Evolutionary conservation across 2,329 filamentous ascomycete genomes (phyloP).

Genomic region (Curvularia eragrostidis): DNA sequence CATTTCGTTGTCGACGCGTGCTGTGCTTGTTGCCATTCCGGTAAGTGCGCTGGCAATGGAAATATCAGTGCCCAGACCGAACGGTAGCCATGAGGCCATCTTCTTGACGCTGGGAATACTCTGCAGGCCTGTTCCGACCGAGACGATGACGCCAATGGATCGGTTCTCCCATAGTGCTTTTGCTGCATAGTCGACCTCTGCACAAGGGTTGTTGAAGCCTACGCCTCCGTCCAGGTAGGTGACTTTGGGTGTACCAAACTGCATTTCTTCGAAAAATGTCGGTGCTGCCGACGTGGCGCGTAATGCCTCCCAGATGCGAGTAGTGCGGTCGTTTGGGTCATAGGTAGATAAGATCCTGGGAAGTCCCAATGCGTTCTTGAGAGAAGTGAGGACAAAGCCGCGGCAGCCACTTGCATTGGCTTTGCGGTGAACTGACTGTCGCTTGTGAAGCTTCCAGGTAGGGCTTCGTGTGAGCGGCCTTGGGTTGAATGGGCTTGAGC

Average conservation of each 20-base stretch:
- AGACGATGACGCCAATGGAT: constrained; percentile 50
- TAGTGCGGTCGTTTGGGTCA: constrained; percentile 49
- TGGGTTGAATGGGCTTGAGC: constrained; percentile 26
- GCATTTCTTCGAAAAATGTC: constrained; percentile 60
- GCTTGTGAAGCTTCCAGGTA: constrained; percentile 47
- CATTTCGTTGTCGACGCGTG: constrained; percentile 52
- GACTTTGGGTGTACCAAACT: constrained; percentile 55
- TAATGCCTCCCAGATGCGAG: constrained; percentile 58
- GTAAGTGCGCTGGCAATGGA: constrained; percentile 47
- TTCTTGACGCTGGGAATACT: constrained; percentile 49
- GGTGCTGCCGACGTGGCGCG: constrained; percentile 60
- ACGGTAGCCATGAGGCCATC: constrained; percentile 48
- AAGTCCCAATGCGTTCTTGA: constrained; percentile 49
- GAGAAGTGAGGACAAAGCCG: constrained; percentile 48
- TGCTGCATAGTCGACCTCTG: constrained; percentile 58
- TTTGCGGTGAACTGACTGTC: constrained; percentile 45
- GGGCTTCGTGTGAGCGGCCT: constrained; percentile 23
- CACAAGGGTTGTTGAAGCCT: constrained; percentile 59
- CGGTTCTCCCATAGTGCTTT: constrained; percentile 50
- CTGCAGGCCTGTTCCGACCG: constrained; percentile 49
- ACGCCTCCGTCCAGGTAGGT: constrained; percentile 60
- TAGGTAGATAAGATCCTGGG: constrained; percentile 49
- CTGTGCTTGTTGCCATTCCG: constrained; percentile 49
- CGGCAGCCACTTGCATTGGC: constrained; percentile 45
- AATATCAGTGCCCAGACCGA: constrained; percentile 50